Base-by-base conservation (phyloP, 2,329 filamentous ascomycete species). In the Botryosphaeria agaves region DNA sequence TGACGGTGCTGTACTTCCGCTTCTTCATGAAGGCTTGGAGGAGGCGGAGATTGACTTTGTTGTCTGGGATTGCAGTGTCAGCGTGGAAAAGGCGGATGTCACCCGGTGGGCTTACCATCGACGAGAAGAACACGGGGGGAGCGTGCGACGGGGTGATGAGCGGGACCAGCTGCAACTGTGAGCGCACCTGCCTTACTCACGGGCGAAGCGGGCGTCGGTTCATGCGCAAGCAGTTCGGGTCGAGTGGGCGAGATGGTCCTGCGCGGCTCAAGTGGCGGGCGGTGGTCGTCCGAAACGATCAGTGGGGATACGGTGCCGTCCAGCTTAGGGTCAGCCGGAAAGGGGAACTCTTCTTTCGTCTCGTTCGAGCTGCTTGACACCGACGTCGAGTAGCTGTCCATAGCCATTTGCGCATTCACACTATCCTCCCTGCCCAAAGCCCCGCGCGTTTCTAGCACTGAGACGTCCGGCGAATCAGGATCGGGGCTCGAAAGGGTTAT, bases 1-100 rank as follows among this genome's bases (percentile, higher is more conserved):
- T 46, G 11, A 54, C 48, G 3, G 48, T 46, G n/a, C 46, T 52
- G 3, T 57, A 55, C 2, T 55, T 49, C 4, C 54, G 42, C 31
- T 51, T 57, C 14, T 30, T 20, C n/a, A 43, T 41, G 34, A 46
- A 48, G 28, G 41, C 44, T 4, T 42, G 34, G 3, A 49, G 43
- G 4, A 51, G 41, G 18, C 43, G 40, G 7, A 51, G 41, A 19
- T 51, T 52, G 35, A 51, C 44, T 0, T 32, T 17, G 32, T 51
- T 50, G 31, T 51, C 47, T n/a, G n/a, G n/a, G n/a, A n/a, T n/a
- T n/a, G n/a, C n/a, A n/a, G n/a, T n/a, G n/a, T n/a, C n/a, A n/a
- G n/a, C n/a, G n/a, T n/a, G n/a, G n/a, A n/a, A n/a, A n/a, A n/a
- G n/a, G n/a, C n/a, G n/a, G n/a, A n/a, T n/a, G n/a, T n/a, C n/a